Base-by-base conservation (phyloP, 1,284 basidiomycete species). In the Moesziomyces parantarcticus region DNA sequence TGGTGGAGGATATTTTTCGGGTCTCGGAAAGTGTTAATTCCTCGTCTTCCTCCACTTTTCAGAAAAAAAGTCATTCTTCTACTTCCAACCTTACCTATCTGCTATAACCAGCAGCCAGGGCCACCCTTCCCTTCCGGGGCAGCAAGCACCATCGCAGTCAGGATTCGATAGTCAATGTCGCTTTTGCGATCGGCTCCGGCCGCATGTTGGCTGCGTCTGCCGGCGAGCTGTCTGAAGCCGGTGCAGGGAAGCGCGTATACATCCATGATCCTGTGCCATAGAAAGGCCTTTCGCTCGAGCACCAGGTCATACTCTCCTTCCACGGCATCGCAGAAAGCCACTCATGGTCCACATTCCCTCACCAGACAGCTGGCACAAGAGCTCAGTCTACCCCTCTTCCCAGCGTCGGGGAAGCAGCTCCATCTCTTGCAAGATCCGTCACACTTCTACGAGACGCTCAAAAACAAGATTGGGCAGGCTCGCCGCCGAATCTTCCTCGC, bases 401-500 rank as follows among this genome's bases (percentile, higher is more conserved):
- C 53, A 3, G 70, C 75, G 13, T 57, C 54, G 0, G 61, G 62
- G 36, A 44, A 62, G 3, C 75, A 76, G 43, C 48, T 76, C 2
- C 58, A 67, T 18, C 54, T 76, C 1, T 50, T 76, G 6, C 40
- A 54, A 26, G 66, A 68, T 25, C 75, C 75, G 5, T 39, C 60
- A 2, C 60, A 66, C 25, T 76, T 76, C 60, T 73, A 70, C 56
- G 40, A 69, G 26, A 67, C 60, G 0, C 50, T 76, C 16, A 70
- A 70, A 32, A 42, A 46, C 10, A 64, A 67, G 51, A 74, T 74
- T 47, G 26, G 32, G 1, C 25, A 59, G 20, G 78, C 79, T 8
- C 61, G 68, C n/a, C 8, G 46, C 3, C 58, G 79, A 2, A 81
- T 81, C 43, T 78, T 79, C 34, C 54, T 81, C 39, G 63, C 76